Evolutionary conservation across 768 basidiomycete species (phyloP), one percentile per base, ranked within the genome.

Genomic region (Lentinula detonsa): DNA sequence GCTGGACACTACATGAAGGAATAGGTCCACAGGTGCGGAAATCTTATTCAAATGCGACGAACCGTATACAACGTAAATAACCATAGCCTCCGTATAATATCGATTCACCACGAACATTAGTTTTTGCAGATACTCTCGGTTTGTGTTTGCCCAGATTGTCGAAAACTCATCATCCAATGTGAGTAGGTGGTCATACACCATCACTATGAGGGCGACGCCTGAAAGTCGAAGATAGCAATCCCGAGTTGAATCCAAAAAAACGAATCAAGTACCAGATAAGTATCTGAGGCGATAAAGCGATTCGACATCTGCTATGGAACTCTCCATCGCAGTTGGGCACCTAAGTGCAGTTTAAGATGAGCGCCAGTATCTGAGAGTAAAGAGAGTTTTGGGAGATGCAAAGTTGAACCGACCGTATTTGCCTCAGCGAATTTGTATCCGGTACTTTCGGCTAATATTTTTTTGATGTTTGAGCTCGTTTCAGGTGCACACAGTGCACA

Each of bases 141-240:
- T 45, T 10, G n/a, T 5, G 15, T 8, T 46, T 45, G 42, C 42
- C 56, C 56, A 57, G 16, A 57, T 57, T 9, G 23, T 57, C 31
- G 15, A 31, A 5, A 57, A 13, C 21, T 57, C 56, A 1, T 43
- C 21, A 16, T 57, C 15, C 15, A 57, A 57, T 13, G 56, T 57
- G 43, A 57, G 40, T n/a, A 57, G 42, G 18, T 57, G 56, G 8
- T 57, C 42, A 23, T 57, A 57, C n/a, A 57, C 23, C 8, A 57
- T 48, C 8, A 21, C 21, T n/a, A 23, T 18, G 16, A 57, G 42
- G 11, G 56, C 56, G 11, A 57, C 56, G 42, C 42, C 56, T 57
- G 42, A 23, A 8, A 43, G 40, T 8, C 9, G 35, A 23, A 3
- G 31, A 34, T 28, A 28, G 28, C 28, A 3, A 23, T 16, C 7